These are phyloP conservation scores for Sclerotinia minor DNA, from an alignment of 2,329 filamentous ascomycete genomes.

Conservation along the genomic window DNA sequence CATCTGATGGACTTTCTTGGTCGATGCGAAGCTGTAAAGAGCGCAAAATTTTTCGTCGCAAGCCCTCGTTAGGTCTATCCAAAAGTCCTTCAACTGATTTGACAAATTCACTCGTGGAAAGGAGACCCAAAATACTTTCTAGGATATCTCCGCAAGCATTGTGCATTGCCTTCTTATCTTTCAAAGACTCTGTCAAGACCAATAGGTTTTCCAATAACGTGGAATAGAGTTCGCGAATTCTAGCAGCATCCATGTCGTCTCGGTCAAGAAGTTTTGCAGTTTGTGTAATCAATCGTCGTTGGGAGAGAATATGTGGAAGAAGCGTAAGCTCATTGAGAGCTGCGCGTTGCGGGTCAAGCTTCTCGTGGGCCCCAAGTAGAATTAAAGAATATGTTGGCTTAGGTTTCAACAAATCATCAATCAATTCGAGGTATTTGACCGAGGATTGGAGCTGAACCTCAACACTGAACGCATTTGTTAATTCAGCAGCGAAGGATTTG, in stretches of 20 bases:
- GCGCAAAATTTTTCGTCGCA: conserved; percentile 76
- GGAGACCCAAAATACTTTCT: conserved; percentile 75
- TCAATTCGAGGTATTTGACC: conserved; percentile 72
- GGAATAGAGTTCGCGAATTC: conserved; percentile 68
- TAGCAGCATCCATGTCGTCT: conserved; percentile 66
- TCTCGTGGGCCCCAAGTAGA: conserved; percentile 63
- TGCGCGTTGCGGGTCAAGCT: conserved; percentile 51
- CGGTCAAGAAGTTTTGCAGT: conserved; percentile 57
- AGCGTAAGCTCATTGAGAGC: conserved; percentile 57
- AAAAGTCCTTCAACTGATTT: conserved; percentile 83
- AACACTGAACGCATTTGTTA: conserved; percentile 72
- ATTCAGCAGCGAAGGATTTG: conserved; percentile 70
- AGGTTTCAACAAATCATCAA: conserved; percentile 71
- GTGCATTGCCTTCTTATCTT: conserved; percentile 56
- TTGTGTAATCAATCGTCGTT: conserved; percentile 56
- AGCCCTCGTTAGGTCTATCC: conserved; percentile 69
- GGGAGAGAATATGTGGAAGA: conserved; percentile 58
- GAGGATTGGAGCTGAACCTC: conserved; percentile 77
- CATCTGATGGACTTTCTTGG: conserved; percentile 68
- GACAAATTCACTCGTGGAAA: conserved; percentile 86
- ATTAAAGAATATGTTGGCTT: conserved; percentile 72
- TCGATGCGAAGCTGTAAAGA: conserved; percentile 80
- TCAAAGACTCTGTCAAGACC: conserved; percentile 64
- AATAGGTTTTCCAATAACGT: conserved; percentile 66
- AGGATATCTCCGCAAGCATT: conserved; percentile 67